phyloP scores from a whole-genome alignment of 208 protist species.

The Porcisia deanei region DNA sequence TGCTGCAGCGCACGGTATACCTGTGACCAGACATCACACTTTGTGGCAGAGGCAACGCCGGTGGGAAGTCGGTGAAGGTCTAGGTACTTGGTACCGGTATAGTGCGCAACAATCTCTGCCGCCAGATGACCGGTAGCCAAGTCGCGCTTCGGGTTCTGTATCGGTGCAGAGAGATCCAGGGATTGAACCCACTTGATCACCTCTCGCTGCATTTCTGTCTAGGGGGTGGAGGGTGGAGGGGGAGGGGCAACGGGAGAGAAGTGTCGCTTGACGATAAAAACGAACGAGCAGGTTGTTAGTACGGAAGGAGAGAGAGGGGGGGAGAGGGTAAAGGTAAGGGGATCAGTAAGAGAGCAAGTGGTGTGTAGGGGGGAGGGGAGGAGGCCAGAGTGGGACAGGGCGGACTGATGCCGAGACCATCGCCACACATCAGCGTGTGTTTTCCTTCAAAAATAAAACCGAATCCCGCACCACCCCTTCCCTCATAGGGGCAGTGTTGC shows the following conservation, averaged over 20 bases:
- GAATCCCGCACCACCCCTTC: too few relatives aligned
- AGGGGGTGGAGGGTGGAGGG: neutral
- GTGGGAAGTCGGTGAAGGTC: constrained; percentile 42
- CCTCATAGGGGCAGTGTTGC: too few relatives aligned
- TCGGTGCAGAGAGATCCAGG: constrained; percentile 88
- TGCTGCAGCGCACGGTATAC: constrained; percentile 53
- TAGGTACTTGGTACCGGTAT: constrained; percentile 46
- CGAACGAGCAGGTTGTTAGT: too few relatives aligned
- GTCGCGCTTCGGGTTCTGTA: constrained; percentile 94
- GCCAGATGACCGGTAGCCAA: constrained; percentile 94
- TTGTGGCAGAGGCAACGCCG: constrained; percentile 69
- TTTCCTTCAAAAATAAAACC: too few relatives aligned
- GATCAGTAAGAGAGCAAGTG: too few relatives aligned
- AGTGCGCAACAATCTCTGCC: constrained; percentile 94
- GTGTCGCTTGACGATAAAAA: too few relatives aligned
- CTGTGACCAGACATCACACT: constrained; percentile 91
- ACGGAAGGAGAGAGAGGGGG: neutral
- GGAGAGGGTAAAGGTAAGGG: too few relatives aligned
- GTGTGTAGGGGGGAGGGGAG: too few relatives aligned
- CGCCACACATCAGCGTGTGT: too few relatives aligned
- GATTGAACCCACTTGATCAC: constrained; percentile 96
- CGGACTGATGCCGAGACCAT: too few relatives aligned
- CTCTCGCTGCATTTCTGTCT: constrained; percentile 79
- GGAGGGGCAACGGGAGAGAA: neutral
- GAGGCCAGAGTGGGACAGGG: too few relatives aligned